Conservation (phyloP, 1,284 basidiomycete genomes). For the Ustilago nuda region DNA sequence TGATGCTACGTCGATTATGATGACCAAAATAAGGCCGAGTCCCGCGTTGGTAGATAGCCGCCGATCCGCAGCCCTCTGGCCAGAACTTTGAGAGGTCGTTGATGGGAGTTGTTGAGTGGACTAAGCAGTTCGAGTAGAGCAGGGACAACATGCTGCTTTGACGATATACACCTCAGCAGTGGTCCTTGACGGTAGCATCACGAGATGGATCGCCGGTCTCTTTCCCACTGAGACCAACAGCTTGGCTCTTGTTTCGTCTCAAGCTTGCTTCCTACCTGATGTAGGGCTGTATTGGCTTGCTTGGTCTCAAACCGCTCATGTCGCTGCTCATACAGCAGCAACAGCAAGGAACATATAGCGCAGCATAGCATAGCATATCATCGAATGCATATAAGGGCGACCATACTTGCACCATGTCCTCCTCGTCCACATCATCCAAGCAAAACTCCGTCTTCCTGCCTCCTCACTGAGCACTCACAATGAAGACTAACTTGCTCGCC, state of each 20-base stretch:
- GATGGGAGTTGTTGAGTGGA: too few species aligned
- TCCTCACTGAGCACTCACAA: not conserved
- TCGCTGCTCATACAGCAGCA: too few species aligned
- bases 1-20: not conserved
- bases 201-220: slow-evolving; percentile 5
- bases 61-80: not conserved
- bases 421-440: not conserved
- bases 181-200: not conserved
- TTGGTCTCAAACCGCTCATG: too few species aligned
- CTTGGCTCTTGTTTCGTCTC: not conserved
- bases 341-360: too few species aligned
- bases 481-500: slow-evolving; percentile 32
- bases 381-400: not conserved
- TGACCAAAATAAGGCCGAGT: not conserved
- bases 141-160: too few species aligned
- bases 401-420: not conserved
- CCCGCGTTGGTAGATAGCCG: not conserved
- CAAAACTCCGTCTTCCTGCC: not conserved
- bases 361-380: not conserved
- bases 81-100: too few species aligned
- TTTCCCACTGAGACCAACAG: not conserved
- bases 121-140: not conserved
- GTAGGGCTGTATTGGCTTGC: not conserved
- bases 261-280: not conserved
- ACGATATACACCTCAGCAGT: too few species aligned